These are phyloP conservation scores for Pezicula rhizophila DNA, from an alignment of 2,329 filamentous ascomycete genomes.

Conservation along the genomic window DNA sequence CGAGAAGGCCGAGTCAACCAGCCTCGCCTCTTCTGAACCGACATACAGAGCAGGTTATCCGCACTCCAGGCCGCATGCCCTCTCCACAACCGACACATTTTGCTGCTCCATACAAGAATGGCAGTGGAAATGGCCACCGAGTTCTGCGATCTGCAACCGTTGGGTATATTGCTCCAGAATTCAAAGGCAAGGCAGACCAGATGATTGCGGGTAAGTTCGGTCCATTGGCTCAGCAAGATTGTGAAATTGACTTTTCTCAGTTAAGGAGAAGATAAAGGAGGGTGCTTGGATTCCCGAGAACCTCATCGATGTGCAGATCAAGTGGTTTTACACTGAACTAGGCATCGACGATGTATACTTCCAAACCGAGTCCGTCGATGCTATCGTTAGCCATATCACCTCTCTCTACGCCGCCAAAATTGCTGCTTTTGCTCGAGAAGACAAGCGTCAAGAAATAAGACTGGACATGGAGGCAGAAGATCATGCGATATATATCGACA, in stretches of 20 bases:
- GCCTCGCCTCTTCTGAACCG: slow-evolving; percentile 6
- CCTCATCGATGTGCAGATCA: slow-evolving; percentile 78
- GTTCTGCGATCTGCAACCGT: slow-evolving; percentile 83
- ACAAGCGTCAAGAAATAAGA: slow-evolving; percentile 90
- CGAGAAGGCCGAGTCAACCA: background rate
- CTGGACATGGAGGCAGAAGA: slow-evolving; percentile 92
- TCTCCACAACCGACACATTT: slow-evolving; percentile 87
- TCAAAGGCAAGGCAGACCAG: slow-evolving; percentile 87
- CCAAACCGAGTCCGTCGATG: slow-evolving; percentile 77
- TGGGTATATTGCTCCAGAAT: slow-evolving; percentile 90
- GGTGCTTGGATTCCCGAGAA: slow-evolving; percentile 75
- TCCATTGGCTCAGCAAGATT: background rate
- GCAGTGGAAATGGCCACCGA: slow-evolving; percentile 55
- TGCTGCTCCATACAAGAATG: slow-evolving; percentile 57
- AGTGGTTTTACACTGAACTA: slow-evolving; percentile 96
- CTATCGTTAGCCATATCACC: slow-evolving; percentile 89
- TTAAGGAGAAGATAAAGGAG: slow-evolving; percentile 67
- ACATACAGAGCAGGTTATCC: slow-evolving; percentile 21
- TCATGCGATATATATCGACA: slow-evolving; percentile 98
- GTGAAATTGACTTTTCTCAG: slow-evolving; percentile 13
- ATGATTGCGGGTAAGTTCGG: slow-evolving; percentile 65
- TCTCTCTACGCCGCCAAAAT: slow-evolving; percentile 97
- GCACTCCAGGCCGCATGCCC: slow-evolving; percentile 37
- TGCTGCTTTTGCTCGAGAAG: slow-evolving; percentile 84
- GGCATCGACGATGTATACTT: slow-evolving; percentile 99